These are phyloP conservation scores for Leccinum incarnatum DNA, from an alignment of 768 basidiomycete genomes.

Conservation along the genomic window DNA sequence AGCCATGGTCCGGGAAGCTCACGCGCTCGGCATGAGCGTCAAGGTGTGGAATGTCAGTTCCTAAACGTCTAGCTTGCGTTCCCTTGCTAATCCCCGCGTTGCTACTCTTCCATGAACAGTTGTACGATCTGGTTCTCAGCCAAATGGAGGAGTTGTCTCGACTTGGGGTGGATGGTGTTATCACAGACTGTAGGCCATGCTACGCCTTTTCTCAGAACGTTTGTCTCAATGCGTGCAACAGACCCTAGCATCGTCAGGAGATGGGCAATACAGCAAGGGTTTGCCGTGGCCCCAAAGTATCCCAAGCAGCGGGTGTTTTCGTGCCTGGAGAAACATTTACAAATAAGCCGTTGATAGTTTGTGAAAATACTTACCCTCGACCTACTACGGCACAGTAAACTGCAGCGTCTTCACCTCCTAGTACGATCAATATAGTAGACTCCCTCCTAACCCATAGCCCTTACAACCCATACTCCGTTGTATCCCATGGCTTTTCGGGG, in stretches of 20 bases:
- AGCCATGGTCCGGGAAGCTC: slow-evolving; percentile 67
- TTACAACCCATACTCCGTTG: too few relatives aligned
- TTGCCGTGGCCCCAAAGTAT: slow-evolving; percentile 53
- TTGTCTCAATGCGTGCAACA: slow-evolving; percentile 13
- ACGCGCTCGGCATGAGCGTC: slow-evolving; percentile 58
- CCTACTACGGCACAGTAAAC: too few relatives aligned
- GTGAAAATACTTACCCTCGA: too few relatives aligned
- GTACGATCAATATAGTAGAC: too few relatives aligned
- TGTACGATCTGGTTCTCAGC: slow-evolving; percentile 50
- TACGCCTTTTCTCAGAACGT: background rate
- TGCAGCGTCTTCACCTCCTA: too few relatives aligned
- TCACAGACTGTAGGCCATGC: slow-evolving; percentile 57
- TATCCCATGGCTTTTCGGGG: too few relatives aligned
- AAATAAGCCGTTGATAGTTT: background rate
- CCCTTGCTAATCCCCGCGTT: background rate
- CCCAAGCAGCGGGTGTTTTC: slow-evolving; percentile 57
- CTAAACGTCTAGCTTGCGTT: background rate
- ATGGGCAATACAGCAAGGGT: slow-evolving; percentile 51
- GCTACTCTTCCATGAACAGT: slow-evolving; percentile 33
- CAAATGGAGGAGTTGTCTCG: slow-evolving; percentile 57
- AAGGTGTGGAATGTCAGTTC: slow-evolving; percentile 71
- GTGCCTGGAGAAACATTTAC: slow-evolving; percentile 54
- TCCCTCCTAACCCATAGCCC: too few relatives aligned
- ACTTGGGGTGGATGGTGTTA: slow-evolving; percentile 71
- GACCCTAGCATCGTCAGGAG: slow-evolving; percentile 59